Base-by-base conservation (phyloP, 495 filamentous ascomycete species). In the Aspergillus olivimuriae region DNA sequence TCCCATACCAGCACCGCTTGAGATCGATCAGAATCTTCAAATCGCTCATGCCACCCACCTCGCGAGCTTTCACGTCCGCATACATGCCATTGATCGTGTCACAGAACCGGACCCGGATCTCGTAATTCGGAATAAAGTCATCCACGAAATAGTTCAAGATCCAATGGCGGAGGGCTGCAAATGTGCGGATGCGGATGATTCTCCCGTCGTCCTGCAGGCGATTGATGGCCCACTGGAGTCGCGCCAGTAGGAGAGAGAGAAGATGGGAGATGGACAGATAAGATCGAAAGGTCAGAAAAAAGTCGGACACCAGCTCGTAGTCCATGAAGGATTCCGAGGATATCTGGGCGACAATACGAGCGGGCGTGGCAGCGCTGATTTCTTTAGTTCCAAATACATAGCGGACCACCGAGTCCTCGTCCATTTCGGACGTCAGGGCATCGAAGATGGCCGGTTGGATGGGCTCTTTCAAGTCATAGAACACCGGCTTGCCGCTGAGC, bases 131-230 rank as follows among this genome's bases (percentile, higher is more conserved):
- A 15, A 94, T 80, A 60, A 95, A 99, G 60, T 99, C 92, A 61
- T 97, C 94, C 18, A 85, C 75, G 55, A 96, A 97, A 58, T 97
- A 99, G 56, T 99, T 99, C 49, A 99, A 65, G 44, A 99, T 90
- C 92, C 92, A 99, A 60, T 99, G 92, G 47, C 92, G 83, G 26
- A 97, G 75, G 18, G 94, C 92, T 17, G 95, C 94, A 68, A 99
- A 99, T 0, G 89, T 92, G 36, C 92, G 82, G 36, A 99, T 94
- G 38, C 88, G 77, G 15, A 99, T 94, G 20, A 97, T 85, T 51
- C 86, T 82, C 9, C 92, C 94, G 46, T 82, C 82, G 54, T 96
- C 87, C 54, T 94, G 88, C 26, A 75, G 63, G 35, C 86, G 76
- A 40, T 78, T 76, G 45, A 96, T 73, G 2, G 94, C 92, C 91